These are phyloP conservation scores for Eutrema japonicum DNA, from an alignment of 345 rosid species.

Conservation along the genomic window DNA sequence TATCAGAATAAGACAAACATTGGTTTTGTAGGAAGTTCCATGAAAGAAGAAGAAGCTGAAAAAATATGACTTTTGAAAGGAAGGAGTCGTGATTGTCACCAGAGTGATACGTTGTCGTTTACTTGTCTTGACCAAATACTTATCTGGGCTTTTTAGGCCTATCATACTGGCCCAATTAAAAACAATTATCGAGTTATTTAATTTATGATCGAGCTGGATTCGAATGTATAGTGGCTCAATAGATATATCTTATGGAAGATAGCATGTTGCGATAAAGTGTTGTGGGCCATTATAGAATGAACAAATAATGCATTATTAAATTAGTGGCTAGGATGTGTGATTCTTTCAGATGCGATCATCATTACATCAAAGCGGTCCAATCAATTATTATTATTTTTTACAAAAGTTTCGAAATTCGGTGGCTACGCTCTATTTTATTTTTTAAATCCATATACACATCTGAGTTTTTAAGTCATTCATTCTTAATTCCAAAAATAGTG, in stretches of 20 bases:
- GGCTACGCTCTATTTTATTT: not conserved
- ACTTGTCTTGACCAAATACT: not conserved
- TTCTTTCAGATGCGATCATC: conserved; percentile 26
- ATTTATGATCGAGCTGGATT: conserved; percentile 20
- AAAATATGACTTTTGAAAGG: conserved; percentile 34
- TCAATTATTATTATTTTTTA: not conserved
- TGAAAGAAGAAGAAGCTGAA: conserved; percentile 54
- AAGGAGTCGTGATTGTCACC: not conserved
- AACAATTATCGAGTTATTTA: too few relatives aligned
- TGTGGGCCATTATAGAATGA: conserved; percentile 32
- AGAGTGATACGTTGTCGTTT: not conserved
- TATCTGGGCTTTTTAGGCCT: conserved; percentile 16
- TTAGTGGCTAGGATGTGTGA: conserved; percentile 35
- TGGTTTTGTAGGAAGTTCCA: conserved; percentile 47
- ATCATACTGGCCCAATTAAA: not conserved
- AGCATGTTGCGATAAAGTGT: conserved; percentile 15
- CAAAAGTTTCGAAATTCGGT: not conserved
- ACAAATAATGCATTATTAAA: conserved; percentile 8
- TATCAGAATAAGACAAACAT: not conserved
- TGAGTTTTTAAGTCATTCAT: not conserved
- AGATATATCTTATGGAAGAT: conserved; percentile 11
- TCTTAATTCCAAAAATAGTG: not conserved
- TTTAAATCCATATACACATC: not conserved
- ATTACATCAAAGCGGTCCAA: conserved; percentile 27
- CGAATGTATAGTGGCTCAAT: conserved; percentile 8